Conservation (phyloP, 306 rosid species). For the Arachis stenosperma region DNA sequence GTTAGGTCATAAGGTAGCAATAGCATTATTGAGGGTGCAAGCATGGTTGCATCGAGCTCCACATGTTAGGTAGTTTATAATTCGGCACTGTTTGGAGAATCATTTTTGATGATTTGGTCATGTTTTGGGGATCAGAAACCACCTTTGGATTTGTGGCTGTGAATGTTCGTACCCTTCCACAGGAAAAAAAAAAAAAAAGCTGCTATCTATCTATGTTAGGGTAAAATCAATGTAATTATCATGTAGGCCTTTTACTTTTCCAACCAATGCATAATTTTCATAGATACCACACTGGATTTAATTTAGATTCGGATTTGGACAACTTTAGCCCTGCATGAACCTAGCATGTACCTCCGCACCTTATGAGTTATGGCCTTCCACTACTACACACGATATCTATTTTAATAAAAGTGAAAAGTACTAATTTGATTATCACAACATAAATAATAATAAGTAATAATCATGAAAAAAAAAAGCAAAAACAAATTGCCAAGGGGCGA, state of each 20-base stretch:
- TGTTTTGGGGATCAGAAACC: conserved; percentile 15
- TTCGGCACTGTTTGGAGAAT: conserved; percentile 6
- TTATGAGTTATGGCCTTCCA: too few species aligned
- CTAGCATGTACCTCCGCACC: too few species aligned
- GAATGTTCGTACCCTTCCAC: conserved; percentile 12
- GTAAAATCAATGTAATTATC: neutral
- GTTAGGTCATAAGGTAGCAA: conserved; percentile 21
- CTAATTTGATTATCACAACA: too few species aligned
- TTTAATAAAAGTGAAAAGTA: too few species aligned
- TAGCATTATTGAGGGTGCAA: conserved; percentile 33
- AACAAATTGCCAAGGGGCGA: too few species aligned
- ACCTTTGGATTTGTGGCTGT: conserved; percentile 17
- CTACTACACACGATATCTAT: too few species aligned
- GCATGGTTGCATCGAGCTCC: conserved; percentile 17
- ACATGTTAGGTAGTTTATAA: neutral
- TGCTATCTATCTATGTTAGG: neutral
- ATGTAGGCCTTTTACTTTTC: neutral
- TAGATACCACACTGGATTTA: neutral
- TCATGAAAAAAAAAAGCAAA: too few species aligned
- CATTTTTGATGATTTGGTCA: neutral
- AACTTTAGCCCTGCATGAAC: too few species aligned
- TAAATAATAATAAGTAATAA: too few species aligned
- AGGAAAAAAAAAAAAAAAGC: neutral
- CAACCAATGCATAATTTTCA: neutral
- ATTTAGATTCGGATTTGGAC: neutral